Evolutionary conservation across 2,329 filamentous ascomycete genomes (phyloP).

Genomic region (Trichoderma sp.): DNA sequence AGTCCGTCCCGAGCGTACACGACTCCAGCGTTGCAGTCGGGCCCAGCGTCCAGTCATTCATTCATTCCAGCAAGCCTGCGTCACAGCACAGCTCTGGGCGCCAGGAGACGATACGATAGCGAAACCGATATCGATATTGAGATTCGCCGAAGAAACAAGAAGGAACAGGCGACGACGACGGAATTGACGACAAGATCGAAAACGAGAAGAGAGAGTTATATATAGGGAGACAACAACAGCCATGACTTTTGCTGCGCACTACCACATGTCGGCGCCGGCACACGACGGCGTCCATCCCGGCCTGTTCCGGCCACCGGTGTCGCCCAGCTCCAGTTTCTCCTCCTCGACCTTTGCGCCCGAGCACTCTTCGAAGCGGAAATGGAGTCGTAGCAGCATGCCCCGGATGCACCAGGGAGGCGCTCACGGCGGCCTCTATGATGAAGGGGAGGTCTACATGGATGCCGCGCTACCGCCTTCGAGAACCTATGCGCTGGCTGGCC

Average conservation of each 20-base stretch:
- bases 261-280: constrained; percentile 45
- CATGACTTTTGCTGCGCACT: constrained; percentile 40
- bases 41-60: not conserved
- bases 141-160: not conserved
- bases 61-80: constrained; percentile 17
- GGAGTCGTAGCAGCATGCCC: constrained; percentile 38
- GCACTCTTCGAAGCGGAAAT: constrained; percentile 52
- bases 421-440: constrained; percentile 22
- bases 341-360: constrained; percentile 35
- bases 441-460: constrained; percentile 32
- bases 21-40: not conserved
- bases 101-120: not conserved
- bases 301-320: constrained; percentile 52
- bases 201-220: not conserved
- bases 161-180: not conserved
- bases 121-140: constrained; percentile 2
- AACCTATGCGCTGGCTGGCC: constrained; percentile 56
- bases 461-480: constrained; percentile 31
- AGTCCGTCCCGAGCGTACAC: not conserved
- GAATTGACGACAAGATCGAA: not conserved
- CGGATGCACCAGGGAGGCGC: not conserved
- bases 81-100: not conserved
- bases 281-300: constrained; percentile 49
- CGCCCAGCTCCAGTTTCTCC: constrained; percentile 47
- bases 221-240: not conserved